Percentiles rank a stretch among this genome's conserved stretches.
Conservation (phyloP, 169 alveolate species). For the Theileria orientalis region DNA sequence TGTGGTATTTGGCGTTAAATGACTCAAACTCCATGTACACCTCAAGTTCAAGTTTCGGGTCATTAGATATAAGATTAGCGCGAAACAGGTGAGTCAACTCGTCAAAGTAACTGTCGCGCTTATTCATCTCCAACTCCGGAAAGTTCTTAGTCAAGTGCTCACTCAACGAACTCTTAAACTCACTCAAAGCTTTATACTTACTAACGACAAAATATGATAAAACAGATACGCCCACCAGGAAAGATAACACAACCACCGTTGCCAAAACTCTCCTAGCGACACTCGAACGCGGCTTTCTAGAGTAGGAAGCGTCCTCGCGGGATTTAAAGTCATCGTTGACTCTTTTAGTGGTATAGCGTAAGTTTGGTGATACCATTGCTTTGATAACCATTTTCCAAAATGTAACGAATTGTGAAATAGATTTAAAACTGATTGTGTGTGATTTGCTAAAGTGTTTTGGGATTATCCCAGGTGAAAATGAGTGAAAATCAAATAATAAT, state of each 20-base stretch:
- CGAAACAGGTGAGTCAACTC: slow-evolving; percentile 26
- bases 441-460: no score
- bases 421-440: no score
- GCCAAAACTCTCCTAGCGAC: background rate
- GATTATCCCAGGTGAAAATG: no score
- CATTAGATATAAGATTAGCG: slow-evolving; percentile 29
- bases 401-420: no score
- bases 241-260: background rate
- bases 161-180: background rate
- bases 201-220: slow-evolving; percentile 6
- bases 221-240: background rate
- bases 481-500: no score
- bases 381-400: background rate
- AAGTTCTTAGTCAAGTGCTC: background rate
- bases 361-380: background rate
- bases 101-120: slow-evolving; percentile 7
- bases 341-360: background rate
- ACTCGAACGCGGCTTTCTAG: background rate
- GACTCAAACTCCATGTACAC: slow-evolving; percentile 21
- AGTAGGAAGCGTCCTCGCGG: background rate
- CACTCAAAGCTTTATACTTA: background rate
- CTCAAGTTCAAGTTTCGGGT: slow-evolving; percentile 16
- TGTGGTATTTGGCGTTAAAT: slow-evolving; percentile 22
- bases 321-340: slow-evolving; percentile 14
- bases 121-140: background rate